A percentile compares a stretch with the other conserved stretches of the same genome.
Evolutionary conservation across 177 flowering plant species (phyloP).

Genomic region (Vitis hybrid): DNA sequence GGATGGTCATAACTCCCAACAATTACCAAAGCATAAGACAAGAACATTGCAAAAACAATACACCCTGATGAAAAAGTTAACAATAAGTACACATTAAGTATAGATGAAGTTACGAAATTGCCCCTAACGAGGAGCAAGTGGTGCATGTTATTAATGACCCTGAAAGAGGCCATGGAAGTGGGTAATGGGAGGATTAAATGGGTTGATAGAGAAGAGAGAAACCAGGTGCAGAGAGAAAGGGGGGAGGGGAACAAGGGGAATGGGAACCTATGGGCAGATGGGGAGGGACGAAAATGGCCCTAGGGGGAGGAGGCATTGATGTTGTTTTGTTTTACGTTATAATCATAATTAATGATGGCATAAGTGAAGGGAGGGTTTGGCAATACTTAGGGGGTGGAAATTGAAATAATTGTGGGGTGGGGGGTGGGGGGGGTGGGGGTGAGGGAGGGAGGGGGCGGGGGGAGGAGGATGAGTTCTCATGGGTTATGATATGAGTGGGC

Average conservation of each 20-base stretch:
- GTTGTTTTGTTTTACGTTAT: conserved; percentile 30
- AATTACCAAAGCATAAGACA: too few relatives aligned
- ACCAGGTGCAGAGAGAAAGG: too few relatives aligned
- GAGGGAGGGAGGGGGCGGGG: conserved; percentile 1
- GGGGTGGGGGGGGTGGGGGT: neutral
- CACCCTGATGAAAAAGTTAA: too few relatives aligned
- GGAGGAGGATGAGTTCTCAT: conserved; percentile 15
- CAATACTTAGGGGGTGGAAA: conserved; percentile 14
- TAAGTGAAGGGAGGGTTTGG: conserved; percentile 2
- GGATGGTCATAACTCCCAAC: too few relatives aligned
- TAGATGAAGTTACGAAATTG: neutral
- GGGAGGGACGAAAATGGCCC: neutral
- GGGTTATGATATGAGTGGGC: conserved; percentile 50
- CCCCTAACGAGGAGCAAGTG: too few relatives aligned
- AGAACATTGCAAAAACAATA: too few relatives aligned
- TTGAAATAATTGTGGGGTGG: conserved; percentile 12
- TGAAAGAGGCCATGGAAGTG: too few relatives aligned
- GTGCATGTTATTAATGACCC: too few relatives aligned
- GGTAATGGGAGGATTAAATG: too few relatives aligned
- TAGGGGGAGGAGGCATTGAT: conserved; percentile 5
- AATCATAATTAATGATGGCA: conserved; percentile 14
- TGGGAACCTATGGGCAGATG: too few relatives aligned
- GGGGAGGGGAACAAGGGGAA: too few relatives aligned
- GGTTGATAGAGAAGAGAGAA: too few relatives aligned
- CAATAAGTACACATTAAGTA: neutral